A percentile compares a stretch with the other conserved stretches of the same genome.
Evolutionary conservation across 768 basidiomycete genomes (phyloP).

Genomic region (Rubroboletus satanas): DNA sequence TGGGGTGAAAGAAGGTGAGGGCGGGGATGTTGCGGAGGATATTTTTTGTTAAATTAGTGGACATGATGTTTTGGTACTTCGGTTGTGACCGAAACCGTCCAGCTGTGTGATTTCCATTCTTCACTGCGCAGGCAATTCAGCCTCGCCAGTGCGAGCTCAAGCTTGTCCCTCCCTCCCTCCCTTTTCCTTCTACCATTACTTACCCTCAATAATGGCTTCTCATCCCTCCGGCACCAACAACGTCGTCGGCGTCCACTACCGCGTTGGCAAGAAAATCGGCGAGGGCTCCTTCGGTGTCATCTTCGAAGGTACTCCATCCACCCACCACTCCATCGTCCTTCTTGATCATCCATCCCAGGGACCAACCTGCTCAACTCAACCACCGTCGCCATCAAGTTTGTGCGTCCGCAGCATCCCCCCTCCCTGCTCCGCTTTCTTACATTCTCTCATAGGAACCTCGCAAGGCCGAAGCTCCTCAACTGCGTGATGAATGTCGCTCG

Average conservation of each 20-base stretch:
- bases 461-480: conserved; percentile 95
- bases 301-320: conserved; percentile 62
- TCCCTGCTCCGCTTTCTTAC: conserved; percentile 4
- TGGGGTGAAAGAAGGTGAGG: conserved; percentile 5
- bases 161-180: background rate
- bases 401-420: conserved; percentile 42
- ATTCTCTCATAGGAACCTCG: conserved; percentile 63
- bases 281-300: conserved; percentile 98
- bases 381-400: conserved; percentile 99
- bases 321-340: background rate
- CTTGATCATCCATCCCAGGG: conserved; percentile 45
- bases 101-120: conserved; percentile 27
- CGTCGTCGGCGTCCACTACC: conserved; percentile 94
- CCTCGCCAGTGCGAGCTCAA: conserved; percentile 22
- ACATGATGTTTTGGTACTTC: conserved; percentile 2
- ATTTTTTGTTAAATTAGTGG: background rate
- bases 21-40: conserved; percentile 19
- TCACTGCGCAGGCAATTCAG: conserved; percentile 28
- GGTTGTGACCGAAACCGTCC: conserved; percentile 27
- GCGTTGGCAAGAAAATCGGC: conserved; percentile 98
- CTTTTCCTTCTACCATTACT: conserved; percentile 12
- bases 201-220: conserved; percentile 44
- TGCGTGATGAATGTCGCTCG: conserved; percentile 97
- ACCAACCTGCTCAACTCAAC: conserved; percentile 98
- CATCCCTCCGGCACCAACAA: conserved; percentile 63